A percentile compares a stretch with the other conserved stretches of the same genome.
Evolutionary conservation across 139 green algal genomes (phyloP).

Genomic region (Yamagishiella unicocca): DNA sequence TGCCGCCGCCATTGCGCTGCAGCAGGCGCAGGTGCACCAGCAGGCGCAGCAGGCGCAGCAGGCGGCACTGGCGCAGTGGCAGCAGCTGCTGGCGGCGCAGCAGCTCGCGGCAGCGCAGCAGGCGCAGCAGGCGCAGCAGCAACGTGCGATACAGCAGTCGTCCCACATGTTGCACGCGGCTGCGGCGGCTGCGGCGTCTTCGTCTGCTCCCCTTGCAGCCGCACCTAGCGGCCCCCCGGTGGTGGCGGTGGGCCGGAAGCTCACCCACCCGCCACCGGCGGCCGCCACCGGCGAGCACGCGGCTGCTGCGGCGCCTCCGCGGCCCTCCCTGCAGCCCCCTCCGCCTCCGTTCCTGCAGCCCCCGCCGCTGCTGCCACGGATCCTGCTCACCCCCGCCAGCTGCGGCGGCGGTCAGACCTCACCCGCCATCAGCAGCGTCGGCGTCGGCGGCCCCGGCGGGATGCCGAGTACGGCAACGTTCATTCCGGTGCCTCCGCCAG

Average conservation of each 20-base stretch:
- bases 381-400: background rate
- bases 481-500: too few relatives aligned
- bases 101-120: background rate
- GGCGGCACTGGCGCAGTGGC: conserved; percentile 17
- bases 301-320: too few relatives aligned
- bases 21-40: conserved; percentile 24
- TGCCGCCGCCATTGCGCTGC: conserved; percentile 17
- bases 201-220: background rate
- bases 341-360: background rate
- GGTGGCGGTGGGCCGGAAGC: background rate
- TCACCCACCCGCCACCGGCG: too few relatives aligned
- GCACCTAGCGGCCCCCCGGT: background rate
- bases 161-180: background rate
- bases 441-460: background rate
- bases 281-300: too few relatives aligned
- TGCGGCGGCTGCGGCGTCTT: too few relatives aligned
- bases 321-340: background rate
- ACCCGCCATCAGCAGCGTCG: background rate
- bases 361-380: background rate
- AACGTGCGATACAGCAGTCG: background rate
- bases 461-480: too few relatives aligned
- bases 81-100: conserved; percentile 17
- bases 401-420: background rate
- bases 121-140: background rate
- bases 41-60: background rate